Evolutionary conservation across 208 protist species (phyloP).

Genomic region (Balamuthia mandrillaris): DNA sequence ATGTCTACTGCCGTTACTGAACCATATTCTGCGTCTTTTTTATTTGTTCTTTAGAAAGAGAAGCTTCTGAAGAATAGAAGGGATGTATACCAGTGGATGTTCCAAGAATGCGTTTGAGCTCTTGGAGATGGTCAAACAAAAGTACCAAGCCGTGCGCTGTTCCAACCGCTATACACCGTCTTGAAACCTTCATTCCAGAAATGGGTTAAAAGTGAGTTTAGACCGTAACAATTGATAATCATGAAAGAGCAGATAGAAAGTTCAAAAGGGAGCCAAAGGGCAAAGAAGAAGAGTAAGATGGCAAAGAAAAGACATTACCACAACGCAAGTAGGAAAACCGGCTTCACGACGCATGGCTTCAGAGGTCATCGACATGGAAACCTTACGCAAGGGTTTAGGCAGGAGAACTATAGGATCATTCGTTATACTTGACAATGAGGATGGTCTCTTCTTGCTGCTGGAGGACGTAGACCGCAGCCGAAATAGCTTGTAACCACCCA

Average conservation of each 20-base stretch:
- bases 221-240: background rate
- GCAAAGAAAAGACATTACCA: background rate
- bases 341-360: constrained; percentile 31
- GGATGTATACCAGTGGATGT: background rate
- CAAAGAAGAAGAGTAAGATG: background rate
- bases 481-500: too few relatives aligned
- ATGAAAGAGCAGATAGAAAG: background rate
- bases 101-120: constrained; percentile 31
- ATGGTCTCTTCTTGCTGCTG: too few relatives aligned
- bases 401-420: too few relatives aligned
- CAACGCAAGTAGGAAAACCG: constrained; percentile 6
- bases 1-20: constrained; percentile 24
- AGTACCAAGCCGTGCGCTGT: constrained; percentile 26
- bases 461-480: too few relatives aligned
- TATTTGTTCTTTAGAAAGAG: background rate
- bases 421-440: too few relatives aligned
- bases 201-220: too few relatives aligned
- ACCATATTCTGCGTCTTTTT: constrained; percentile 17
- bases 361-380: constrained; percentile 24
- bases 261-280: background rate
- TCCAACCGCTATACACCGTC: background rate
- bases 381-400: constrained; percentile 23
- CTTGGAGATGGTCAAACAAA: constrained; percentile 21
- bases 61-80: background rate
- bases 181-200: background rate